A percentile compares a stretch with the other conserved stretches of the same genome.
These are phyloP conservation scores for Earliella scabrosa DNA, from an alignment of 1,284 basidiomycete genomes.

Conservation along the genomic window DNA sequence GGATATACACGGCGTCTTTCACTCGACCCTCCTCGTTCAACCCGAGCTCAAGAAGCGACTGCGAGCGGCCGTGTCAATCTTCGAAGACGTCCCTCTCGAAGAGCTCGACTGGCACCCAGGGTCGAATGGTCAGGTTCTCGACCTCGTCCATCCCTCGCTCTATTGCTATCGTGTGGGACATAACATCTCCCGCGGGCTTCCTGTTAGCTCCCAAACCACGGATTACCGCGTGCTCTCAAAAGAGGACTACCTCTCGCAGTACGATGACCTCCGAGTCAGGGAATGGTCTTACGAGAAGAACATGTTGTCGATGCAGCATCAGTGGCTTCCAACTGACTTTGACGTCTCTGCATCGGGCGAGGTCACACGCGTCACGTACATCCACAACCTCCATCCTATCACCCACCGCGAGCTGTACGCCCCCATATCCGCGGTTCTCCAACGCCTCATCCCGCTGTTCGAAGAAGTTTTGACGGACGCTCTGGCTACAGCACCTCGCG, in stretches of 20 bases:
- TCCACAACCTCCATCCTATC: not conserved
- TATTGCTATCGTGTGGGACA: not conserved
- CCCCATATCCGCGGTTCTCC: not conserved
- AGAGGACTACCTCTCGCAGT: no score
- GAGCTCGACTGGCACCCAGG: constrained; percentile 26
- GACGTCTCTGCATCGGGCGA: not conserved
- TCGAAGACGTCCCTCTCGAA: constrained; percentile 6
- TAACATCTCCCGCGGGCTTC: no score
- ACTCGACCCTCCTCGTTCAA: constrained; percentile 31
- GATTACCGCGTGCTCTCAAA: no score
- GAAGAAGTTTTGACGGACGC: not conserved
- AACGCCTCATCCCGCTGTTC: not conserved
- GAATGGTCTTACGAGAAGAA: not conserved
- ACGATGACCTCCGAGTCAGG: not conserved
- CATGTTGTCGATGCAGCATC: not conserved
- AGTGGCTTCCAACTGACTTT: not conserved
- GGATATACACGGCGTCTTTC: constrained; percentile 44
- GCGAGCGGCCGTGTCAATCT: not conserved
- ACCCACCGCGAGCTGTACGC: not conserved
- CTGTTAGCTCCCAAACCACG: no score
- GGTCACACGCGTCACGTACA: not conserved
- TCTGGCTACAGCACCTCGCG: not conserved
- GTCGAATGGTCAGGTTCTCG: constrained; percentile 5
- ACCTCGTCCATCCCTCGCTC: constrained; percentile 11
- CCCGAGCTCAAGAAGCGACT: not conserved